phyloP scores from a whole-genome alignment of 371 early-diverging fungal species.

The Mortierella sp. region DNA sequence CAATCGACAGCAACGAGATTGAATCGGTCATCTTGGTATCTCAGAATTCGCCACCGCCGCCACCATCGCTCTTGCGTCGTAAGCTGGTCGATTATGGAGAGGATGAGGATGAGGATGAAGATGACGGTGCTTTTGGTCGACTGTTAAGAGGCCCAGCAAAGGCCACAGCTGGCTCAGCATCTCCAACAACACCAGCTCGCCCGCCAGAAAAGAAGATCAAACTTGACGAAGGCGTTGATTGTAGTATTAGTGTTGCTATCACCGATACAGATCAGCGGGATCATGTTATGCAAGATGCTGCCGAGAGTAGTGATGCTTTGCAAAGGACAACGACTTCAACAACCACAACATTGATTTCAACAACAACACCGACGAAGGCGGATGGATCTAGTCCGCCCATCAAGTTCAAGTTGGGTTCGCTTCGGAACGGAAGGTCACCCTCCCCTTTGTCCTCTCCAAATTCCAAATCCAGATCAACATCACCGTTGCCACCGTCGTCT shows the following conservation, averaged over 20 bases:
- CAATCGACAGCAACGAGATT: conserved; percentile 22
- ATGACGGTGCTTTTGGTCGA: conserved; percentile 29
- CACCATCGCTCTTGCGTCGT: conserved; percentile 20
- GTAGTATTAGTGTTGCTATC: not conserved
- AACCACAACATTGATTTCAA: not conserved
- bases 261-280: conserved; percentile 14
- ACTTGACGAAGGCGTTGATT: conserved; percentile 11
- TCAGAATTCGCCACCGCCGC: conserved; percentile 27
- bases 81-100: conserved; percentile 49
- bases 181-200: conserved; percentile 9
- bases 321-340: not conserved
- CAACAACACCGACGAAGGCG: not conserved
- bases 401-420: conserved; percentile 43
- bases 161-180: too few relatives aligned
- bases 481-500: conserved; percentile 20
- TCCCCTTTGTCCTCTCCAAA: conserved; percentile 33
- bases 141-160: not conserved
- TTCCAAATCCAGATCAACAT: conserved; percentile 26
- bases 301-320: conserved; percentile 4
- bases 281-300: conserved; percentile 9
- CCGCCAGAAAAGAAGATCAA: conserved; percentile 39
- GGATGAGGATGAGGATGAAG: conserved; percentile 48
- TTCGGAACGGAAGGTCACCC: conserved; percentile 49
- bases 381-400: conserved; percentile 34
- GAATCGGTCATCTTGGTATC: conserved; percentile 31